phyloP scores from a whole-genome alignment of 768 basidiomycete genomes.

The Trametes cubensis region DNA sequence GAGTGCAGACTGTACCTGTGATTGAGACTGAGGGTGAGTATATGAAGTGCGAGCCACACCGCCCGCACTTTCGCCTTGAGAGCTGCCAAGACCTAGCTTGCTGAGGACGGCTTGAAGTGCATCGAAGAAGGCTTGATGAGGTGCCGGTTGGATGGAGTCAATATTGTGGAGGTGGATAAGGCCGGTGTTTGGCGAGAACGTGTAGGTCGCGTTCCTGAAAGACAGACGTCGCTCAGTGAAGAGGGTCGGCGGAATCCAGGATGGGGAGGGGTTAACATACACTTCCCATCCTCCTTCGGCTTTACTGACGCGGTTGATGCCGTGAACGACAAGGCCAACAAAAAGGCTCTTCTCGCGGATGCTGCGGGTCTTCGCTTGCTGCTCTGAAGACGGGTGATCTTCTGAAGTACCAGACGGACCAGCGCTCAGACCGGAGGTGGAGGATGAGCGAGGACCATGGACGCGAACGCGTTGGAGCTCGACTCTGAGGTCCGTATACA shows the following conservation, averaged over 20 bases:
- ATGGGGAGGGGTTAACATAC: conserved; percentile 44
- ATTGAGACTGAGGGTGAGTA: background rate
- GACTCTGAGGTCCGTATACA: conserved; percentile 69
- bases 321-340: conserved; percentile 57
- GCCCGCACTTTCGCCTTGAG: conserved; percentile 13
- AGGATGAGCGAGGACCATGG: conserved; percentile 26
- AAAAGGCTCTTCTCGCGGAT: conserved; percentile 61
- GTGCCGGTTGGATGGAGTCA: conserved; percentile 78
- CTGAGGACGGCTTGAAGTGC: conserved; percentile 42
- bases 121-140: conserved; percentile 71
- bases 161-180: conserved; percentile 66
- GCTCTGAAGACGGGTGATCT: background rate
- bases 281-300: conserved; percentile 70
- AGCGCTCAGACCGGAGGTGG: conserved; percentile 8
- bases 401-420: background rate
- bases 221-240: background rate
- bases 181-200: conserved; percentile 68
- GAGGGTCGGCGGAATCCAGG: background rate
- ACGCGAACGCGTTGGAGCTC: conserved; percentile 52
- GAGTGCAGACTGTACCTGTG: background rate
- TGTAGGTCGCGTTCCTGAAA: conserved; percentile 68
- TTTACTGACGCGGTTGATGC: conserved; percentile 65
- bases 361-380: conserved; percentile 27
- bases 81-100: conserved; percentile 23
- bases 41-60: conserved; percentile 9